A percentile compares a stretch with the other conserved stretches of the same genome.
These are phyloP conservation scores for Maudiozyma bulderi DNA, from an alignment of 805 yeast species.

Conservation along the genomic window DNA sequence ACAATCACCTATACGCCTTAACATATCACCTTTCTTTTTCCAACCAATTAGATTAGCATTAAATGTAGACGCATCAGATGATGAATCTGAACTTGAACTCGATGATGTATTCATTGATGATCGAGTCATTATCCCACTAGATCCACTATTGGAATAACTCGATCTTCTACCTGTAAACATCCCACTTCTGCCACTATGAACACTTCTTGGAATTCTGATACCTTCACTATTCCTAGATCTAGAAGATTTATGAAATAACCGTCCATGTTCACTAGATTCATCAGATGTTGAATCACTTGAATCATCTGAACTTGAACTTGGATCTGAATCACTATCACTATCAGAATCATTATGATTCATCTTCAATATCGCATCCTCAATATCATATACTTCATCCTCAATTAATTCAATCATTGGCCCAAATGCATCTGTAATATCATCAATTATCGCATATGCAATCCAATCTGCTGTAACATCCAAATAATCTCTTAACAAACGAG, in stretches of 20 bases:
- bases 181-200: neutral
- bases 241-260: neutral
- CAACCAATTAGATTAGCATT: slow-evolving; percentile 50
- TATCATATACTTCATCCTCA: slow-evolving; percentile 88
- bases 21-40: slow-evolving; percentile 91
- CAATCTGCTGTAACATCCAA: slow-evolving; percentile 88
- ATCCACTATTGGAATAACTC: slow-evolving; percentile 4
- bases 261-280: slow-evolving; percentile 6
- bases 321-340: slow-evolving; percentile 31
- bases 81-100: slow-evolving; percentile 15
- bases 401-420: slow-evolving; percentile 94
- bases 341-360: slow-evolving; percentile 65
- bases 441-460: slow-evolving; percentile 94
- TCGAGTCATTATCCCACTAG: slow-evolving; percentile 3
- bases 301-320: slow-evolving; percentile 23
- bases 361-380: slow-evolving; percentile 80
- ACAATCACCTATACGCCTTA: slow-evolving; percentile 89
- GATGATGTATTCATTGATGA: slow-evolving; percentile 13
- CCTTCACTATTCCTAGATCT: neutral
- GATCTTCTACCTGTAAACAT: neutral
- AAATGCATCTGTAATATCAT: slow-evolving; percentile 94
- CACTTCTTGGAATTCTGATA: neutral
- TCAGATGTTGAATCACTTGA: slow-evolving; percentile 11
- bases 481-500: slow-evolving; percentile 77
- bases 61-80: slow-evolving; percentile 29